Conservation (phyloP, 305 asterid species). For the Caryopteris hybrid region DNA sequence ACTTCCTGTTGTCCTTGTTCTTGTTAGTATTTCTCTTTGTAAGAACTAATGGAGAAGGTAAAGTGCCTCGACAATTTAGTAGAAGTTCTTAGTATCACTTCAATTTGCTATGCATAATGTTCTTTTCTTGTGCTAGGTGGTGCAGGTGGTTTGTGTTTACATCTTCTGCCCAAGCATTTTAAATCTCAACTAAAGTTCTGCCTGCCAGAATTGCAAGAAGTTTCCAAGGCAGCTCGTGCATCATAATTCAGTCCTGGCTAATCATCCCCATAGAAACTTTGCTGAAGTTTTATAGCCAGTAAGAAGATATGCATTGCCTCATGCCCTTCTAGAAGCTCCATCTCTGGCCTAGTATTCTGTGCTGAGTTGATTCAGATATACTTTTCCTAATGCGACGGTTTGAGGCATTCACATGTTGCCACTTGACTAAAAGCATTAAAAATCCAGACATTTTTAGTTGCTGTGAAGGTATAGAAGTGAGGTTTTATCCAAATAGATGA, state of each 20-base stretch:
- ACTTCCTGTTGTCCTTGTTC: background rate
- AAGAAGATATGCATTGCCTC: background rate
- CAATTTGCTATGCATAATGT: background rate
- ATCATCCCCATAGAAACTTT: too few relatives aligned
- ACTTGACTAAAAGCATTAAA: background rate
- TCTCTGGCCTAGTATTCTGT: background rate
- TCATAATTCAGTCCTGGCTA: background rate
- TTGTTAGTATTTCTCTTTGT: background rate
- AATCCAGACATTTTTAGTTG: background rate
- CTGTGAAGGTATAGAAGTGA: background rate
- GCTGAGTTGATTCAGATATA: background rate
- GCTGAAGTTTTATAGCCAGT: background rate
- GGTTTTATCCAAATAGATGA: background rate
- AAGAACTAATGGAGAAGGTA: background rate
- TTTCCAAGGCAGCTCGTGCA: background rate
- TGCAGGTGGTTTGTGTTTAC: background rate
- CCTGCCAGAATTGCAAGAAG: background rate
- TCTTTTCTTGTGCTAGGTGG: background rate
- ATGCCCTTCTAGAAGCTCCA: background rate
- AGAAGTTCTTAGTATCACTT: background rate
- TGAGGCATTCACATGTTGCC: background rate
- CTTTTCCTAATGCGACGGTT: background rate
- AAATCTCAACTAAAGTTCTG: background rate
- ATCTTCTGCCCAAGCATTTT: background rate
- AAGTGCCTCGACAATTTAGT: background rate